These are phyloP conservation scores for Glutinoglossum americanum DNA, from an alignment of 495 filamentous ascomycete species.

Conservation along the genomic window DNA sequence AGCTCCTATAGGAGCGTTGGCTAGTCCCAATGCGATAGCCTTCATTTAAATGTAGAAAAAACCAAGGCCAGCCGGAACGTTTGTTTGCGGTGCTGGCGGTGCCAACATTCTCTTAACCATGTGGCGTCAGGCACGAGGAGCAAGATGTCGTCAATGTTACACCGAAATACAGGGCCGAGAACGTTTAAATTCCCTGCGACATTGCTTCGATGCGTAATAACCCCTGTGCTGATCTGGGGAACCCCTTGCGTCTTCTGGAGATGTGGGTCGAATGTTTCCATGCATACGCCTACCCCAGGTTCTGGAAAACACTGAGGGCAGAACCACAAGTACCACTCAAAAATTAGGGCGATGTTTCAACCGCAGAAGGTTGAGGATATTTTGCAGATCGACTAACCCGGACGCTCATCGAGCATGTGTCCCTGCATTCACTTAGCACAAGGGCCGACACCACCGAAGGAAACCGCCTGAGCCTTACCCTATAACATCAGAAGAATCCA, in stretches of 20 bases:
- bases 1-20: neutral
- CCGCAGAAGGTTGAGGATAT: neutral
- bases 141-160: neutral
- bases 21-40: neutral
- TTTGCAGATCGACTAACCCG: neutral
- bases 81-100: neutral
- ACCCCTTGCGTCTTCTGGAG: neutral
- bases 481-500: neutral
- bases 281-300: neutral
- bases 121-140: neutral
- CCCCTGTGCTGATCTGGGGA: neutral
- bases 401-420: neutral
- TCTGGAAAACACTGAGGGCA: neutral
- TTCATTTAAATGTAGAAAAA: neutral
- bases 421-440: slow-evolving; percentile 1
- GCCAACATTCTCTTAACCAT: neutral
- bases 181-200: neutral
- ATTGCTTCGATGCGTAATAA: neutral
- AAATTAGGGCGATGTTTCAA: neutral
- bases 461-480: neutral
- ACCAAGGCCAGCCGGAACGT: neutral
- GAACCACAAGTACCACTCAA: neutral
- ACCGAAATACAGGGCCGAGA: neutral
- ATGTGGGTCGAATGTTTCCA: neutral
- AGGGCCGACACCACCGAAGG: neutral